Conservation (phyloP, 2,329 filamentous ascomycete genomes). For the Colletotrichum lini region DNA sequence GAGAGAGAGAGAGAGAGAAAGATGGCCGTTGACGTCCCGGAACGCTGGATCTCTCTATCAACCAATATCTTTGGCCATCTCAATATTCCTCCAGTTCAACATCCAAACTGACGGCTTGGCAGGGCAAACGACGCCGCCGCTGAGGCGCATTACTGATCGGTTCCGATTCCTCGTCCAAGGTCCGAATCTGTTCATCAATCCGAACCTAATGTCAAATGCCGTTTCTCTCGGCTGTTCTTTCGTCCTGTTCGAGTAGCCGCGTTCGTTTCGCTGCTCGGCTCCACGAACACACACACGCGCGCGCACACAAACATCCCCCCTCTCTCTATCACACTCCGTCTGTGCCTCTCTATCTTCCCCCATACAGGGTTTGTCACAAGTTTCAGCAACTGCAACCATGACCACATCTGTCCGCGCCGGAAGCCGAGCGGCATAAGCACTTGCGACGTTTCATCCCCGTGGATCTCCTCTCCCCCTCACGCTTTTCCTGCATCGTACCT, state of each 20-base stretch:
- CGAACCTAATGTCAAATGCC: constrained; percentile 18
- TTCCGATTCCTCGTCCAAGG: constrained; percentile 3
- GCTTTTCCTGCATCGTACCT: constrained; percentile 14
- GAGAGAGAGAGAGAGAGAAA: no score
- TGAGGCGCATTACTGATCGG: not conserved
- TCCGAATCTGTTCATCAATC: not conserved
- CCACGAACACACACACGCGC: not conserved
- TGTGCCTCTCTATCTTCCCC: not conserved
- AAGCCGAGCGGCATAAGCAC: constrained; percentile 39
- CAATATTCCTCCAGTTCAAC: not conserved
- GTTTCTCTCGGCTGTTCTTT: not conserved
- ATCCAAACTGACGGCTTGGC: constrained; percentile 40
- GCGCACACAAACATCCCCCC: no score
- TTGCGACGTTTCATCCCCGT: constrained; percentile 40
- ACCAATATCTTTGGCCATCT: not conserved
- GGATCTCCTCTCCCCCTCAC: constrained; percentile 15
- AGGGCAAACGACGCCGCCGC: not conserved
- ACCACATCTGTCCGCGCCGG: constrained; percentile 28
- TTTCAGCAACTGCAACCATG: constrained; percentile 17
- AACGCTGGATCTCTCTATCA: not conserved
- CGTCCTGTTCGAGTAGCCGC: not conserved
- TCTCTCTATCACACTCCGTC: no score
- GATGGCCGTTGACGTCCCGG: not conserved
- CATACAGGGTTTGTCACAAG: constrained; percentile 39
- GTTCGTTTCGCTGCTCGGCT: constrained; percentile 2